Evolutionary conservation across 2,329 filamentous ascomycete species (phyloP).

Genomic region (Decorospora gaudefroyi): DNA sequence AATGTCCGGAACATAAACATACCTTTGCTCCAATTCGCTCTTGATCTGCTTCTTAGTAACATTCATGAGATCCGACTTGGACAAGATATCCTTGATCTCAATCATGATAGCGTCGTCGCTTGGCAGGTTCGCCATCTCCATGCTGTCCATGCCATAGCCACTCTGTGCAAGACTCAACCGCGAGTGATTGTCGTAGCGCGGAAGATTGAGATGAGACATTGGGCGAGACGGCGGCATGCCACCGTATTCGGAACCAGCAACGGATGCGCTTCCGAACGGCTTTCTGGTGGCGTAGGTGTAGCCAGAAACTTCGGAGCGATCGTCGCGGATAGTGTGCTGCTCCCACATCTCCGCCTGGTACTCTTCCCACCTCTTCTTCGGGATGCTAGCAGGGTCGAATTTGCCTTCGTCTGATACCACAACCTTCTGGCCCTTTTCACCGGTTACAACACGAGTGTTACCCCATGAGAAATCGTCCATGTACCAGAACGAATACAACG

Average conservation of each 20-base stretch:
- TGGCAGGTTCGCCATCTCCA: constrained; percentile 79
- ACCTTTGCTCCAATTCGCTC: constrained; percentile 81
- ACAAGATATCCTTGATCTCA: constrained; percentile 92
- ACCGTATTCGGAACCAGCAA: constrained; percentile 67
- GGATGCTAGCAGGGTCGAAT: constrained; percentile 90
- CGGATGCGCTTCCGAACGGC: constrained; percentile 56
- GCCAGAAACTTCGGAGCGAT: constrained; percentile 88
- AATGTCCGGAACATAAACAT: constrained; percentile 19
- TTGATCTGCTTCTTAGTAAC: constrained; percentile 99
- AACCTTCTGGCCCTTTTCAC: constrained; percentile 89
- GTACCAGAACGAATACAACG: constrained; percentile 96
- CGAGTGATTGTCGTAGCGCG: constrained; percentile 52
- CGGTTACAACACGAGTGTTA: constrained; percentile 95
- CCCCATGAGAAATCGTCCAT: constrained; percentile 99
- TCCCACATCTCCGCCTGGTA: constrained; percentile 99
- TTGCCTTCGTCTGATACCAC: constrained; percentile 97
- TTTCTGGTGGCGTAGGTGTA: constrained; percentile 89
- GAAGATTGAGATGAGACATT: constrained; percentile 64
- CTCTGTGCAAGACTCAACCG: constrained; percentile 64
- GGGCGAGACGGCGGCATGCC: constrained; percentile 57
- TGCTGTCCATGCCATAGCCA: constrained; percentile 54
- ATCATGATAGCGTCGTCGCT: constrained; percentile 87
- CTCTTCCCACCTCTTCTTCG: constrained; percentile 98
- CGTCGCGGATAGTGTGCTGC: constrained; percentile 79
- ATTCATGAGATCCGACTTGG: constrained; percentile 91